Conservation (phyloP, 2,329 filamentous ascomycete genomes). For the Fusarium cicatricum region DNA sequence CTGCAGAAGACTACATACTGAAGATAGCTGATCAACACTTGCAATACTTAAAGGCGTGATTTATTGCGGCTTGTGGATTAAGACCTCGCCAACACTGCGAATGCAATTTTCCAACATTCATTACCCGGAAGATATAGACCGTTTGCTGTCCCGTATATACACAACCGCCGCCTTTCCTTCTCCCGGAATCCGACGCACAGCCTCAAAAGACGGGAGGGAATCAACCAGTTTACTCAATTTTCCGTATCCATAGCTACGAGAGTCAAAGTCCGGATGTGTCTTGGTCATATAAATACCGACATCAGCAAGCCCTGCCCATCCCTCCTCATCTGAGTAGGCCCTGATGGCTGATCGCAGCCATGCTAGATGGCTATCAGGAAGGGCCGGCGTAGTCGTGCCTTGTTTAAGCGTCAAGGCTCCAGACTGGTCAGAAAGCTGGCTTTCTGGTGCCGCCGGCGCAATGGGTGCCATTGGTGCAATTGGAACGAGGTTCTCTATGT, state of each 20-base stretch:
- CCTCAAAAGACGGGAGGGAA: background rate
- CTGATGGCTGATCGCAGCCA: conserved; percentile 32
- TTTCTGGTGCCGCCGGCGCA: background rate
- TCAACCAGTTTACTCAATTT: conserved; percentile 35
- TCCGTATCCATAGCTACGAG: conserved; percentile 39
- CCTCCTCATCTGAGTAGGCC: conserved; percentile 35
- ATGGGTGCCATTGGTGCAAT: background rate
- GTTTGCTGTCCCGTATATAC: background rate
- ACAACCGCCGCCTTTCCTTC: conserved; percentile 4
- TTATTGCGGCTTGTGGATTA: too few species aligned
- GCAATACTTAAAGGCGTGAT: too few species aligned
- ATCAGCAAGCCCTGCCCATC: conserved; percentile 41
- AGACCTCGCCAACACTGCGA: too few species aligned
- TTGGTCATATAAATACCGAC: conserved; percentile 41
- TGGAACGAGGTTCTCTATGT: conserved; percentile 36
- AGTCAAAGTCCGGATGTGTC: conserved; percentile 44
- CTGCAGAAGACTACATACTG: background rate
- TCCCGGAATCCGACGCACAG: background rate
- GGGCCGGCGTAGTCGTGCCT: too few species aligned
- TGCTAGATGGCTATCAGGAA: background rate
- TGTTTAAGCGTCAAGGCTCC: too few species aligned
- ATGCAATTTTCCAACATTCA: too few species aligned
- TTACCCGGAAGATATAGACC: too few species aligned
- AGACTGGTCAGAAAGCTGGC: background rate
- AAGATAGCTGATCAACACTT: background rate